Evolutionary conservation across 2,329 filamentous ascomycete genomes (phyloP).

Genomic region (Byssoonygena ceratinophila): DNA sequence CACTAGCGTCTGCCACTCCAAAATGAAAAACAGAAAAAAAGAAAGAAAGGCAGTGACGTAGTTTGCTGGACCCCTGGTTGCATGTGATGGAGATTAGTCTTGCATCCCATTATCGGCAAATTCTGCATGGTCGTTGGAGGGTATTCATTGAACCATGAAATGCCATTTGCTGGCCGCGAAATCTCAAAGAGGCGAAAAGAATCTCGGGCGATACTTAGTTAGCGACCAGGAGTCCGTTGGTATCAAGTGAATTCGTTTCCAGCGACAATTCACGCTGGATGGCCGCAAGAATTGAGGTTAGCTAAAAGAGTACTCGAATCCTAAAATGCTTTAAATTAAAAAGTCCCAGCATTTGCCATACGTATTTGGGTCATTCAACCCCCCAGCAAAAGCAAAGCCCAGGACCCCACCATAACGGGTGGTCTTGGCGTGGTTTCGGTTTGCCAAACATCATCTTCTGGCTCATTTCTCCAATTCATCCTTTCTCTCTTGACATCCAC

Average conservation of each 20-base stretch:
- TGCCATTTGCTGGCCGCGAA: no score
- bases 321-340: no score
- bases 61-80: constrained; percentile 1
- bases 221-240: neutral
- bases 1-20: no score
- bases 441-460: neutral
- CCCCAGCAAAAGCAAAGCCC: neutral
- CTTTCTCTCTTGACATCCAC: neutral
- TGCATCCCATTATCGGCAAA: neutral
- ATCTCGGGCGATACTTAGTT: neutral
- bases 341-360: neutral
- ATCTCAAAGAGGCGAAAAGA: neutral
- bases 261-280: no score
- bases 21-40: neutral
- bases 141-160: no score
- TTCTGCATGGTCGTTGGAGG: neutral
- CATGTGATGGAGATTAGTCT: constrained; percentile 6
- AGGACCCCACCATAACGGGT: constrained; percentile 1
- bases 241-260: no score
- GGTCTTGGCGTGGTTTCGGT: constrained; percentile 3
- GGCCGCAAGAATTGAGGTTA: no score
- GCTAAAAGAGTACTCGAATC: no score
- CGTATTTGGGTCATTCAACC: neutral
- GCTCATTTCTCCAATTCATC: neutral
- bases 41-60: neutral